These are phyloP conservation scores for Acacia crassicarpa DNA, from an alignment of 306 rosid genomes.

Conservation along the genomic window DNA sequence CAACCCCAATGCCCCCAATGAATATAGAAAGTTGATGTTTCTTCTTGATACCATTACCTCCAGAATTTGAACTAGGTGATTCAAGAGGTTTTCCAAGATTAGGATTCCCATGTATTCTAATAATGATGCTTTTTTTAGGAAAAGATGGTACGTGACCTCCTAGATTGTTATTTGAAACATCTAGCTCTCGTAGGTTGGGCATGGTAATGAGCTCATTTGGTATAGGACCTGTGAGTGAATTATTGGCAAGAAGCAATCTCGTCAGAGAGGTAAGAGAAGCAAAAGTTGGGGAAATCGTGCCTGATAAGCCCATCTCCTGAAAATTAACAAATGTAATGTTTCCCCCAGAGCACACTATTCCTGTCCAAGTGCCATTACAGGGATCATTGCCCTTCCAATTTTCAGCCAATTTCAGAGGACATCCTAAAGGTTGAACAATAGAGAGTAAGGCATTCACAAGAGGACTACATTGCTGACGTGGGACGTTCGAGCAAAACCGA, in stretches of 20 bases:
- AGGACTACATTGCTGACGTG: slow-evolving; percentile 51
- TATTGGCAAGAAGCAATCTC: slow-evolving; percentile 50
- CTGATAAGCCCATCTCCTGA: slow-evolving; percentile 52
- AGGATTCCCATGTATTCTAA: background rate
- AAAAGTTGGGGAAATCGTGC: slow-evolving; percentile 73
- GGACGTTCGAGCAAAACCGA: slow-evolving; percentile 44
- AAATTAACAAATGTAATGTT: slow-evolving; percentile 49
- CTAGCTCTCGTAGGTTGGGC: slow-evolving; percentile 46
- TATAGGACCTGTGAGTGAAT: slow-evolving; percentile 64
- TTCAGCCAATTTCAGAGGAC: slow-evolving; percentile 49
- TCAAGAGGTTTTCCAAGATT: background rate
- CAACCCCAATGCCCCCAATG: background rate
- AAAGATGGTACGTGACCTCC: slow-evolving; percentile 29
- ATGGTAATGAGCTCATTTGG: slow-evolving; percentile 53
- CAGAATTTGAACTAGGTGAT: background rate
- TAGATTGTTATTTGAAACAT: slow-evolving; percentile 47
- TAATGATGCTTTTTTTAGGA: slow-evolving; percentile 21
- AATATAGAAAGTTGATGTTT: background rate
- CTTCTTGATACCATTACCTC: background rate
- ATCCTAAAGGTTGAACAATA: slow-evolving; percentile 56
- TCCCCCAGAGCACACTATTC: slow-evolving; percentile 41
- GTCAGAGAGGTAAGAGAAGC: slow-evolving; percentile 61
- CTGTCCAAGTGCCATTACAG: slow-evolving; percentile 52
- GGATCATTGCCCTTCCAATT: slow-evolving; percentile 67
- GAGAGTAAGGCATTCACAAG: slow-evolving; percentile 62